Evolutionary conservation across 2,329 filamentous ascomycete genomes (phyloP), one percentile per base, ranked within the genome.

Genomic region (Colletotrichum tropicicola): DNA sequence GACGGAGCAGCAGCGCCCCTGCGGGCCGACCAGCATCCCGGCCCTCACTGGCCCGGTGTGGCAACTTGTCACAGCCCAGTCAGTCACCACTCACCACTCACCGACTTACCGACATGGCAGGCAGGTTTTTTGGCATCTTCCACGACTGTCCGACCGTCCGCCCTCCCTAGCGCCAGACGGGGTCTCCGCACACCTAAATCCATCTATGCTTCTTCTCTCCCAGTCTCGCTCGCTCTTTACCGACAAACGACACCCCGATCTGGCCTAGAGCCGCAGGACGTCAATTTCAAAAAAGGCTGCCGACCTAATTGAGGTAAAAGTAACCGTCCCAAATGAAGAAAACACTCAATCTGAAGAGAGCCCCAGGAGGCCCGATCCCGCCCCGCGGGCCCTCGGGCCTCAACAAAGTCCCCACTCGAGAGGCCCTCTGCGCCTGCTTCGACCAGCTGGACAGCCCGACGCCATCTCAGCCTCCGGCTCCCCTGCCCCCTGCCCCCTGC

Each of bases 401-500:
- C 21, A 12, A 25, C 17, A 10, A 43, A 25, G 17, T 10, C 48
- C 35, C 30, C 48, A 37, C 44, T 30, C 23, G 12, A 47, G 19
- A 25, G 35, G 41, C 35, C 41, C 51, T 64, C 56, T 65, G 61
- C 56, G 48, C 60, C 60, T 54, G 37, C 60, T n/a, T 48, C 48
- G 7, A 7, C 10, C 48, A 60, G 56, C 61, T 65, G 48, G 56
- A 64, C 58, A 21, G 30, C 30, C 19, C 17, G 53, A 21, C 17
- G n/a, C 28, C 41, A 35, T 45, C 55, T 59, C 54, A 35, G 49
- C 49, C 19, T 35, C 17, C 23, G 43, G 19, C 19, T 25, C 32
- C 30, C 43, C 19, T 30, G n/a, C n/a, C 32, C 56, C 32, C 51
- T 48, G 21, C 1, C 23, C 30, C 48, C 57, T 60, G 55, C 39